Percentiles rank a stretch among this genome's conserved stretches.
phyloP scores from a whole-genome alignment of 139 green algal genomes.

The Coelastrella sp. region DNA sequence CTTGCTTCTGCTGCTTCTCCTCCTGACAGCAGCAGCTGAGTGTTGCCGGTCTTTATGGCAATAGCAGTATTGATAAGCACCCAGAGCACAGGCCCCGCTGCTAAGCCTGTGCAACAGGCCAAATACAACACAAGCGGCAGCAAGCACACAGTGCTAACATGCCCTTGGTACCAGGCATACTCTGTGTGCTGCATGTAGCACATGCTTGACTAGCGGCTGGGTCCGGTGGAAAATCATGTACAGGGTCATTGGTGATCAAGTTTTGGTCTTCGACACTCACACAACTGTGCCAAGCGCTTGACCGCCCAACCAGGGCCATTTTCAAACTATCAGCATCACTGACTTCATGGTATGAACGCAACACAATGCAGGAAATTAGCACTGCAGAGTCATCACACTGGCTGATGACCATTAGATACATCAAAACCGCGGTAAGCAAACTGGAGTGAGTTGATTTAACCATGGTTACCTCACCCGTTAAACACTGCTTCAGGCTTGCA shows the following conservation, averaged over 20 bases:
- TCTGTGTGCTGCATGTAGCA: neutral
- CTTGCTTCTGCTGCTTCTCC: neutral
- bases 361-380: too few species aligned
- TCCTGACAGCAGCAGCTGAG: neutral
- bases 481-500: neutral
- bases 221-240: too few species aligned
- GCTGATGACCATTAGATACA: too few species aligned
- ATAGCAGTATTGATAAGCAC: conserved; percentile 7
- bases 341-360: too few species aligned
- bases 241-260: too few species aligned
- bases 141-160: neutral
- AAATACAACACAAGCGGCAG: neutral
- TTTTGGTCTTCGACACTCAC: too few species aligned
- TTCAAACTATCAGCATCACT: too few species aligned
- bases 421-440: neutral
- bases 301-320: too few species aligned
- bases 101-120: conserved; percentile 8
- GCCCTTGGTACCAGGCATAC: neutral
- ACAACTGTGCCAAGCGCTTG: too few species aligned
- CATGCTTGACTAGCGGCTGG: too few species aligned
- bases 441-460: neutral
- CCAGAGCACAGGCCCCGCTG: conserved; percentile 24
- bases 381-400: too few species aligned
- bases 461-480: neutral
- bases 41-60: conserved; percentile 25